Base-by-base conservation (phyloP, 2,329 filamentous ascomycete species). In the Colletotrichum sp. region DNA sequence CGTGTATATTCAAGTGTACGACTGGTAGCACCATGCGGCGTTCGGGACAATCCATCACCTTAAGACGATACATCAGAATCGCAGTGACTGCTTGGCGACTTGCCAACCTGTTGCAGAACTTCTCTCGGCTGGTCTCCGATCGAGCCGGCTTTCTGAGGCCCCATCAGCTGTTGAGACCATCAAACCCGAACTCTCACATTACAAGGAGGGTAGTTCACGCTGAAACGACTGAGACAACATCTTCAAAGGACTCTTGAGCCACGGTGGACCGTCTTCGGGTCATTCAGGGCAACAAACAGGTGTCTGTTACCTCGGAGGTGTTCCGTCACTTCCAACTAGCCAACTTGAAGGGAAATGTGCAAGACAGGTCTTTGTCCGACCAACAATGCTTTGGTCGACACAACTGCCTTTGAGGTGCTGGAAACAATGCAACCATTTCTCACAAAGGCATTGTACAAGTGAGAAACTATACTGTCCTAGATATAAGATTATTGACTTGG, bases 1-100 rank as follows among this genome's bases (percentile, higher is more conserved):
- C 71, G 79, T 82, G 79, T 84, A 81, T 81, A 82, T 78, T 79
- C 77, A 73, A 71, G 78, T 80, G 78, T 81, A 78, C 70, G 78
- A 75, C 61, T 71, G 72, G 52, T 75, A 75, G 67, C 74, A 75
- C 68, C 64, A 43, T 61, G 26, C 39, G 74, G 74, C 74, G 74
- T 76, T 76, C 63, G 64, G 74, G 74, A 74, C 74, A 73, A 76
- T 74, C 34, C 59, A 76, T 64, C 64, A 59, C 43, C 30, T 74
- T 28, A 39, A 57, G 10, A 52, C 24, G 15, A 59, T 59, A 30
- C 9, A 59, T 26, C 15, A 18, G 55, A 30, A 16, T 26, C 12
- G 55, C 18, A 52, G 43, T 52, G n/a, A 52, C n/a, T 52, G 43
- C 43, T n/a, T 21, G 43, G 43, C 43, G 6, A 52, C 43, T 52